Conservation (phyloP, 1,284 basidiomycete species). For the Trichosporon ovoides region DNA sequence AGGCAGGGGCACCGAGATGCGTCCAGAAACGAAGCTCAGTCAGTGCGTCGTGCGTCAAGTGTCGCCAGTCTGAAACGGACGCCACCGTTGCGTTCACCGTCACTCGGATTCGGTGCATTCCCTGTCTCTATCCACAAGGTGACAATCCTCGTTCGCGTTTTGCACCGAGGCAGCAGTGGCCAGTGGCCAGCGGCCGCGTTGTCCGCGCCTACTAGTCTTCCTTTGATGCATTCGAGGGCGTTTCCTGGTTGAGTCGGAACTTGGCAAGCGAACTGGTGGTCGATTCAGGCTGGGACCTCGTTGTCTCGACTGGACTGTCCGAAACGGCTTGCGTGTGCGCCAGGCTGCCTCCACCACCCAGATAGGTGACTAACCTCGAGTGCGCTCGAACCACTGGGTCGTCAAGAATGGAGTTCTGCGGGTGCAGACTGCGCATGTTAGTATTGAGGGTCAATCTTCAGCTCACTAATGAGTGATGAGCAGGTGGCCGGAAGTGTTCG, state of each 20-base stretch:
- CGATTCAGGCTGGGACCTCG: not conserved
- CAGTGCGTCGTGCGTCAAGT: too few relatives aligned
- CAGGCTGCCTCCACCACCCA: constrained; percentile 12
- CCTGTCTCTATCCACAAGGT: too few relatives aligned
- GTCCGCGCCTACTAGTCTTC: too few relatives aligned
- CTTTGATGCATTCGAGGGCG: too few relatives aligned
- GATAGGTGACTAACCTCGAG: constrained; percentile 24
- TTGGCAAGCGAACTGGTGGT: not conserved
- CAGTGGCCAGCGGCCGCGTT: too few relatives aligned
- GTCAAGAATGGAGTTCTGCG: constrained; percentile 27
- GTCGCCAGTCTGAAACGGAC: too few relatives aligned
- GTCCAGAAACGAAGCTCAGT: too few relatives aligned
- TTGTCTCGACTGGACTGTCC: not conserved
- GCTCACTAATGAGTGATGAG: constrained; percentile 32
- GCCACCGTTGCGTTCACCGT: too few relatives aligned
- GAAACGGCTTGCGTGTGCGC: not conserved
- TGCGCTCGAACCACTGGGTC: constrained; percentile 22
- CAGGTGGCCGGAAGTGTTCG: constrained; percentile 28
- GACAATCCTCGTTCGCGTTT: too few relatives aligned
- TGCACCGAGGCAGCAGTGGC: too few relatives aligned
- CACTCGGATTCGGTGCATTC: too few relatives aligned
- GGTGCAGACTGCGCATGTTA: constrained; percentile 19
- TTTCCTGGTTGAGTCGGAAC: not conserved
- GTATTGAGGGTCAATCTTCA: not conserved
- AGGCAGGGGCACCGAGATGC: too few relatives aligned